Evolutionary conservation across 2,329 filamentous ascomycete genomes (phyloP).

Genomic region (Aspergillus sp.): DNA sequence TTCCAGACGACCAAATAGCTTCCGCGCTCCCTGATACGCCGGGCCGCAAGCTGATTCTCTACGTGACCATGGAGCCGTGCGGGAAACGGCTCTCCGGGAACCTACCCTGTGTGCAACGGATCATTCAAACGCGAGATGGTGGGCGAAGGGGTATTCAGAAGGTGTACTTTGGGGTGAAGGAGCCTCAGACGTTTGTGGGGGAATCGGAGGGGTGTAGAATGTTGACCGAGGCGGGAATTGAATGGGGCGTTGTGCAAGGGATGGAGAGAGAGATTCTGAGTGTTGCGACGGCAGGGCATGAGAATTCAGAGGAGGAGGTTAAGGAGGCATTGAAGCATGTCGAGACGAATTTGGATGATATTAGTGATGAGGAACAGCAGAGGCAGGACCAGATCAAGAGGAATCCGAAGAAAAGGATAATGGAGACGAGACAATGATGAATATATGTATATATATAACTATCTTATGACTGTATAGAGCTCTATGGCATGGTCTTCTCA

Average conservation of each 20-base stretch:
- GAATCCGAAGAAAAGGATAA: constrained; percentile 55
- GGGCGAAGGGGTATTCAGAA: constrained; percentile 67
- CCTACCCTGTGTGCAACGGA: constrained; percentile 70
- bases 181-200: constrained; percentile 88
- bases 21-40: constrained; percentile 47
- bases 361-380: constrained; percentile 43
- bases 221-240: constrained; percentile 73
- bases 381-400: constrained; percentile 43
- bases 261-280: constrained; percentile 79
- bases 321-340: constrained; percentile 31
- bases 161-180: constrained; percentile 85
- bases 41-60: constrained; percentile 64
- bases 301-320: constrained; percentile 39
- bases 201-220: constrained; percentile 75
- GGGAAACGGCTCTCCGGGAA: constrained; percentile 53
- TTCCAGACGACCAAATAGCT: constrained; percentile 40
- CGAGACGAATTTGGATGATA: constrained; percentile 43
- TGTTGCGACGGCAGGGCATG: constrained; percentile 84
- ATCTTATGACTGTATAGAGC: background rate
- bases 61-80: constrained; percentile 81
- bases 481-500: background rate
- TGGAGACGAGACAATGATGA: constrained; percentile 36
- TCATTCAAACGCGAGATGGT: constrained; percentile 58
- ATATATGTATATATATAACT: background rate
- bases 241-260: constrained; percentile 73